Evolutionary conservation across 176 grass and related monocot genomes (phyloP).

Genomic region (Oryza longistaminata): DNA sequence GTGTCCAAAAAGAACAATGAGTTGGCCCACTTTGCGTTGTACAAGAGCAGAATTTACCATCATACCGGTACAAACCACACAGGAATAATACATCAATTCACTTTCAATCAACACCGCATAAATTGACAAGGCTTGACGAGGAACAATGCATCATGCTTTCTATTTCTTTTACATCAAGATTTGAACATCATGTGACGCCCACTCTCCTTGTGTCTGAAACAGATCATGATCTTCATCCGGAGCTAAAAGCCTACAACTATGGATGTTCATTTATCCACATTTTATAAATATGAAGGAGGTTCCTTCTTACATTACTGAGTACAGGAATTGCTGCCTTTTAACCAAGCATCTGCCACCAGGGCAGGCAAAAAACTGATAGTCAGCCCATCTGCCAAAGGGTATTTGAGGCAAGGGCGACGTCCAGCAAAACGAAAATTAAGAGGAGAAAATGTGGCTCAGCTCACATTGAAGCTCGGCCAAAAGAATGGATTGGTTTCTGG

Average conservation of each 20-base stretch:
- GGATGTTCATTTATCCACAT: not conserved
- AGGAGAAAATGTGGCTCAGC: conserved; percentile 30
- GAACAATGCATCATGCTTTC: not conserved
- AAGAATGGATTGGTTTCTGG: conserved; percentile 16
- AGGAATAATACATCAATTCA: not conserved
- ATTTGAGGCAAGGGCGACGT: conserved; percentile 27
- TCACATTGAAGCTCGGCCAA: conserved; percentile 20
- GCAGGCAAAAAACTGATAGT: conserved; percentile 36
- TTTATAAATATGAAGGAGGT: not conserved
- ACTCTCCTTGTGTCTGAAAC: not conserved
- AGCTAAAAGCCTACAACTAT: conserved; percentile 12
- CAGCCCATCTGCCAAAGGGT: conserved; percentile 29
- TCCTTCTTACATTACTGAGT: conserved; percentile 18
- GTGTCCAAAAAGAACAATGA: not conserved
- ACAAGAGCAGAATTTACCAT: not conserved
- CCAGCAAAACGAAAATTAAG: conserved; percentile 39
- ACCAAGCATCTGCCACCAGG: conserved; percentile 37
- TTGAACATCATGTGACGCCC: not conserved
- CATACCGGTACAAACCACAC: not conserved
- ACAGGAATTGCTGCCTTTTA: conserved; percentile 32
- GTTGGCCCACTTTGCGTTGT: not conserved
- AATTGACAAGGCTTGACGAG: not conserved
- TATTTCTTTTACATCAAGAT: not conserved
- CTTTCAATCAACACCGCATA: not conserved
- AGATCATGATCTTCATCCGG: conserved; percentile 8